Conservation (phyloP, 305 asterid genomes). For the Lippia alba region DNA sequence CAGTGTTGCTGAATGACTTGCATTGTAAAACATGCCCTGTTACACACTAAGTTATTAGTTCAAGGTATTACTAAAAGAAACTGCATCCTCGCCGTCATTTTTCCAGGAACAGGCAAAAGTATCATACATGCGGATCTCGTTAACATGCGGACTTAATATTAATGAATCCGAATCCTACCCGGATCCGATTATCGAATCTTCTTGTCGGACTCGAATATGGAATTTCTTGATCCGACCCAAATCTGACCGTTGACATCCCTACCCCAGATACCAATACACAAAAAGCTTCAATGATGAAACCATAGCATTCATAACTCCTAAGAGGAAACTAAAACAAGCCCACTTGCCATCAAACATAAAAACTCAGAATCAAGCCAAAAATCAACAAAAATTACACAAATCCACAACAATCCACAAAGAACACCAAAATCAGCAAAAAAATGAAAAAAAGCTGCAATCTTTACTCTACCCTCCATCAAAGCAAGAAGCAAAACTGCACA, state of each 20-base stretch:
- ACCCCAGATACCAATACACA: not conserved
- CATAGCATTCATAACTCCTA: not conserved
- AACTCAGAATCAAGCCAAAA: constrained; percentile 1
- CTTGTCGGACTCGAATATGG: no score
- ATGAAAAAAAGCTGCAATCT: not conserved
- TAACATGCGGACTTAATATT: no score
- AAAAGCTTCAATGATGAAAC: not conserved
- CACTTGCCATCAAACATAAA: constrained; percentile 4
- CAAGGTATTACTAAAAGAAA: constrained; percentile 24
- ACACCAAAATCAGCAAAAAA: not conserved
- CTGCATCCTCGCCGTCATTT: no score
- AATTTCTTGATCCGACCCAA: no score
- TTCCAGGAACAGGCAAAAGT: no score
- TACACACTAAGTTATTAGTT: constrained; percentile 41
- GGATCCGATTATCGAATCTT: no score
- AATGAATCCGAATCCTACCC: no score
- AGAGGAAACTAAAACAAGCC: constrained; percentile 17
- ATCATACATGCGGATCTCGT: not conserved
- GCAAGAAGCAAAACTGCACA: not conserved
- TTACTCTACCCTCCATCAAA: not conserved
- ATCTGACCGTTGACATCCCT: no score
- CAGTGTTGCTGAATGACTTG: constrained; percentile 51
- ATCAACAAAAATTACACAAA: not conserved
- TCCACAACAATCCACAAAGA: not conserved
- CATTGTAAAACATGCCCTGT: constrained; percentile 47